These are phyloP conservation scores for Yamadazyma diddensiae DNA, from an alignment of 1,139 yeast species.

Conservation along the genomic window DNA sequence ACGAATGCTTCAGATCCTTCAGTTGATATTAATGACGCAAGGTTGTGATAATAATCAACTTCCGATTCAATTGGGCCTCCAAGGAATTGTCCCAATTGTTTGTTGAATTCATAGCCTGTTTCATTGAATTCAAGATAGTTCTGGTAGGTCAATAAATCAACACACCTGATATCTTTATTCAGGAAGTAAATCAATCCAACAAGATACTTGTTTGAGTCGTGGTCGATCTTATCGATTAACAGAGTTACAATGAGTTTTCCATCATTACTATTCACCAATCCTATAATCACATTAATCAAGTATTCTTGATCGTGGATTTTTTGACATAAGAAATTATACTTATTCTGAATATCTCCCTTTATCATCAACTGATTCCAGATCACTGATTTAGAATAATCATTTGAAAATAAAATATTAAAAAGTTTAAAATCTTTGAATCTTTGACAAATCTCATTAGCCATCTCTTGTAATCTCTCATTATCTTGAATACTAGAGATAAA, in stretches of 20 bases:
- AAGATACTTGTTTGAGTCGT: slow-evolving; percentile 21
- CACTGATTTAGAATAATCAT: slow-evolving; percentile 6
- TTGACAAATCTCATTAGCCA: slow-evolving; percentile 8
- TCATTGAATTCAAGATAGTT: slow-evolving; percentile 9
- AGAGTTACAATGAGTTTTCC: slow-evolving; percentile 21
- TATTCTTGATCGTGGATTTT: slow-evolving; percentile 20
- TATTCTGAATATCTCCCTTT: slow-evolving; percentile 16
- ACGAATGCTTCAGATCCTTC: slow-evolving; percentile 19
- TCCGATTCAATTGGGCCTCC: slow-evolving; percentile 9
- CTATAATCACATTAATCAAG: slow-evolving; percentile 29
- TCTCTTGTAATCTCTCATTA: slow-evolving; percentile 4
- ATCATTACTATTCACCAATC: slow-evolving; percentile 29
- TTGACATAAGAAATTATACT: slow-evolving; percentile 11
- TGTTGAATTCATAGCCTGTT: slow-evolving; percentile 4
- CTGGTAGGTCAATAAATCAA: slow-evolving; percentile 9
- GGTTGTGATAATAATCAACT: slow-evolving; percentile 35
- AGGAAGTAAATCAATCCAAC: slow-evolving; percentile 34
- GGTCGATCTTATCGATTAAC: slow-evolving; percentile 24
- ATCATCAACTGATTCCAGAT: slow-evolving; percentile 10
- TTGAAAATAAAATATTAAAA: slow-evolving; percentile 11
- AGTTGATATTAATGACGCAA: slow-evolving; percentile 27
- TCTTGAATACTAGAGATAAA: slow-evolving; percentile 13
- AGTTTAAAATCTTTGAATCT: slow-evolving; percentile 11
- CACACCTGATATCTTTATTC: slow-evolving; percentile 19
- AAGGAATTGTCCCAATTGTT: slow-evolving; percentile 8